A percentile compares a stretch with the other conserved stretches of the same genome.
These are phyloP conservation scores for Phytophthora sp. DNA, from an alignment of 352 stramenopile genomes.

Conservation along the genomic window DNA sequence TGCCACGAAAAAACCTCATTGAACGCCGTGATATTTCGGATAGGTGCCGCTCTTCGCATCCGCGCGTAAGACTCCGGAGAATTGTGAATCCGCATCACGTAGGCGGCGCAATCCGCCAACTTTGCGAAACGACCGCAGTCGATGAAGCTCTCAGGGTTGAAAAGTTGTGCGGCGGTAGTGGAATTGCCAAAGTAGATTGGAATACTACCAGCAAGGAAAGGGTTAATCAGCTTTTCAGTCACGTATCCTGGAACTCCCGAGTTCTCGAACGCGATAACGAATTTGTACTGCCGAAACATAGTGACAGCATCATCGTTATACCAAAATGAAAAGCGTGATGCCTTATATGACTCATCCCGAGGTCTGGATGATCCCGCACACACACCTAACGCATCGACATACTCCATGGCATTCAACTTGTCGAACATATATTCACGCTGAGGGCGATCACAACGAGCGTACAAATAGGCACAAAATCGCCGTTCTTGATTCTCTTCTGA, in stretches of 20 bases:
- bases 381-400: constrained; percentile 51
- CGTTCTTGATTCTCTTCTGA: not conserved
- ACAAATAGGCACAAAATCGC: constrained; percentile 61
- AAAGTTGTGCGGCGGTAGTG: constrained; percentile 38
- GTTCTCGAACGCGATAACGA: constrained; percentile 81
- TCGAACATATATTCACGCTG: constrained; percentile 66
- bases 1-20: constrained; percentile 53
- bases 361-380: constrained; percentile 38
- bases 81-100: constrained; percentile 47
- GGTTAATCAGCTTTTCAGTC: constrained; percentile 71
- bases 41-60: constrained; percentile 38
- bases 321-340: constrained; percentile 23
- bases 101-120: constrained; percentile 43
- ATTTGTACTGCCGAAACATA: constrained; percentile 53
- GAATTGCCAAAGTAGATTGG: constrained; percentile 69
- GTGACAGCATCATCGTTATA: constrained; percentile 49
- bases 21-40: constrained; percentile 45
- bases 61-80: constrained; percentile 41
- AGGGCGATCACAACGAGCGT: constrained; percentile 51
- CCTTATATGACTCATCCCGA: not conserved
- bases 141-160: constrained; percentile 62
- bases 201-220: constrained; percentile 60
- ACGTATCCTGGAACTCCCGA: constrained; percentile 49
- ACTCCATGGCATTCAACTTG: constrained; percentile 47
- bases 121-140: constrained; percentile 51